Conservation (phyloP, 352 stramenopile genomes). For the Globisporangium nagaii region DNA sequence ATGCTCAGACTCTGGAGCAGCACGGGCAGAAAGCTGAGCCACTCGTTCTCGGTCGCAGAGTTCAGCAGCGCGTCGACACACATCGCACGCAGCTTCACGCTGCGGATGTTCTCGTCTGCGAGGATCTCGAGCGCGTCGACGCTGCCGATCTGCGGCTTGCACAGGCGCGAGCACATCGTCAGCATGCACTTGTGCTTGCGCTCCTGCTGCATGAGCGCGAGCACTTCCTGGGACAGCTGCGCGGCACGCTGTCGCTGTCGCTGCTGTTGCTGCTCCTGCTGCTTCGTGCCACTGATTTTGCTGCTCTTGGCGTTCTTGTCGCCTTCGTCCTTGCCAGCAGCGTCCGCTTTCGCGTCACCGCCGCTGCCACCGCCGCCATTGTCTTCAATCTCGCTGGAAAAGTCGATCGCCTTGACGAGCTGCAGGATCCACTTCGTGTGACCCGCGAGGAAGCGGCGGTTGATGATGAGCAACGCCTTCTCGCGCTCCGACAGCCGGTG, state of each 20-base stretch:
- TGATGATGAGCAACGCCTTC: slow-evolving; percentile 73
- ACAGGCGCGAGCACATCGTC: slow-evolving; percentile 83
- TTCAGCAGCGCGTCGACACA: slow-evolving; percentile 58
- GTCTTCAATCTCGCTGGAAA: slow-evolving; percentile 43
- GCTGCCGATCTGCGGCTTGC: slow-evolving; percentile 62
- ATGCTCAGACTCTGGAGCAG: slow-evolving; percentile 70
- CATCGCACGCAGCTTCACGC: slow-evolving; percentile 45
- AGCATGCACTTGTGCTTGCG: slow-evolving; percentile 81
- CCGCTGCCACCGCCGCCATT: neutral
- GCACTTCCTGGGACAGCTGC: slow-evolving; percentile 49
- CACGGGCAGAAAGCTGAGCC: slow-evolving; percentile 70
- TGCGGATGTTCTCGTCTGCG: slow-evolving; percentile 60
- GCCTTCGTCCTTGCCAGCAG: slow-evolving; percentile 12
- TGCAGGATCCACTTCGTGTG: slow-evolving; percentile 85
- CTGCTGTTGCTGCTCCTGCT: too few species aligned
- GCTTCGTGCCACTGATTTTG: slow-evolving; percentile 14
- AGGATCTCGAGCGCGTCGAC: slow-evolving; percentile 80
- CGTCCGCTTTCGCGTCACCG: too few species aligned
- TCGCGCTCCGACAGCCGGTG: slow-evolving; percentile 69
- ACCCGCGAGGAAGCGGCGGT: slow-evolving; percentile 65
- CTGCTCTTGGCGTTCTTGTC: slow-evolving; percentile 12
- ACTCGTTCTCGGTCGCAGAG: slow-evolving; percentile 72
- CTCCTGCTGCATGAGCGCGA: slow-evolving; percentile 56
- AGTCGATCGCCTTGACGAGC: slow-evolving; percentile 81
- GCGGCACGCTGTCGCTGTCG: slow-evolving; percentile 5